phyloP scores from a whole-genome alignment of 805 yeast species.

The Candida anglica region DNA sequence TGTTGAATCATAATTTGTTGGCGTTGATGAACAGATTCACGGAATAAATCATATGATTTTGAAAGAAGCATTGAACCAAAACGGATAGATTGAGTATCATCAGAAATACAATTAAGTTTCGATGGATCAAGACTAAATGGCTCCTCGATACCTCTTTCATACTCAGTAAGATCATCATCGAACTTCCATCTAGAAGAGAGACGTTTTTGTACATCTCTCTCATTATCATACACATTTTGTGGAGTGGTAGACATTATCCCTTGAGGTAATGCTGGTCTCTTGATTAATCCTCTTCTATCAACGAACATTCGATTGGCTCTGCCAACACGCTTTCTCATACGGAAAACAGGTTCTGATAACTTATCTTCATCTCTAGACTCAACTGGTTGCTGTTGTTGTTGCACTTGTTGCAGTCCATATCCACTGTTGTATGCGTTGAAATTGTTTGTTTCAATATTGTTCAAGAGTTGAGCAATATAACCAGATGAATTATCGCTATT shows the following conservation, averaged over 20 bases:
- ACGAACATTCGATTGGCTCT: conserved; percentile 66
- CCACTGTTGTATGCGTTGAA: conserved; percentile 39
- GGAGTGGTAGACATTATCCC: conserved; percentile 24
- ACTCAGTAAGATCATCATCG: conserved; percentile 52
- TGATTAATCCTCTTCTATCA: conserved; percentile 63
- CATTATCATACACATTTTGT: conserved; percentile 44
- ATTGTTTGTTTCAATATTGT: conserved; percentile 35
- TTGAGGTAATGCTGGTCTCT: conserved; percentile 30
- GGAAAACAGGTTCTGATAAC: conserved; percentile 49
- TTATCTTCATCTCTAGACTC: conserved; percentile 23
- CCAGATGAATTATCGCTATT: conserved; percentile 19
- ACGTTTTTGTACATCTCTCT: conserved; percentile 42
- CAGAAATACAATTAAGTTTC: conserved; percentile 72
- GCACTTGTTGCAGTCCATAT: conserved; percentile 19
- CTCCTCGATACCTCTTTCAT: conserved; percentile 29
- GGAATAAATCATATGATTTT: conserved; percentile 75
- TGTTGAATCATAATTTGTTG: conserved; percentile 50
- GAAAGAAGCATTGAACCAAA: conserved; percentile 89
- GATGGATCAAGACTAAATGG: conserved; percentile 79
- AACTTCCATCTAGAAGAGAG: conserved; percentile 63
- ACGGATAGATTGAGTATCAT: conserved; percentile 83
- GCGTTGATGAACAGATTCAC: conserved; percentile 73
- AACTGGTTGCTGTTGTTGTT: no score
- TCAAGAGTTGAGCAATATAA: conserved; percentile 35
- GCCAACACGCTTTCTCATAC: conserved; percentile 72